A percentile compares a stretch with the other conserved stretches of the same genome.
phyloP scores from a whole-genome alignment of 805 yeast species.

The Cyberlindnera saturnus region DNA sequence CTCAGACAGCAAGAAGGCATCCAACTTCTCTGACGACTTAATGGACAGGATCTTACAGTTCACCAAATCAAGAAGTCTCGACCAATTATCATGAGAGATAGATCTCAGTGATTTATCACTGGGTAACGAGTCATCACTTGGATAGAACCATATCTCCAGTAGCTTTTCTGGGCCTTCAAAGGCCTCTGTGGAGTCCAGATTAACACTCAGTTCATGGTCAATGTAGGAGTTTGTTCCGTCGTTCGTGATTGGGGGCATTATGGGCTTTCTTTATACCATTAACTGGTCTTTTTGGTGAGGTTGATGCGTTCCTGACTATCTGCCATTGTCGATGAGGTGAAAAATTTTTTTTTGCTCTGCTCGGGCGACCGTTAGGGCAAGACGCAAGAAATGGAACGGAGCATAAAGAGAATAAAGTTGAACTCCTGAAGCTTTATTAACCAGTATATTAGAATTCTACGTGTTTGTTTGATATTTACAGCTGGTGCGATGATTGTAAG shows the following conservation, averaged over 20 bases:
- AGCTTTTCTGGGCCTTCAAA: constrained; percentile 97
- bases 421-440: no score
- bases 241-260: constrained; percentile 29
- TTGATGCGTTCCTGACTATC: not conserved
- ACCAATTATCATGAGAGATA: constrained; percentile 66
- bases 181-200: constrained; percentile 82
- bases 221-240: constrained; percentile 44
- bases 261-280: not conserved
- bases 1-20: constrained; percentile 84
- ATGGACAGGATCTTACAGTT: constrained; percentile 85
- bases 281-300: not conserved
- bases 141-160: constrained; percentile 83
- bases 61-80: constrained; percentile 67
- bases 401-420: no score
- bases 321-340: not conserved
- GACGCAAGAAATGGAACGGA: no score
- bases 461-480: no score
- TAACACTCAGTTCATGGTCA: constrained; percentile 73
- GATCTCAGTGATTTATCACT: constrained; percentile 49
- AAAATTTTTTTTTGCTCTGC: not conserved
- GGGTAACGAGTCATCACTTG: constrained; percentile 32
- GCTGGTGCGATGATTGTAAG: not conserved
- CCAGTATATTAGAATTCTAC: no score
- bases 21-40: constrained; percentile 57
- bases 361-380: no score